Base-by-base conservation (phyloP, 176 grass and related monocot genomes). In the Leersia perrieri region DNA sequence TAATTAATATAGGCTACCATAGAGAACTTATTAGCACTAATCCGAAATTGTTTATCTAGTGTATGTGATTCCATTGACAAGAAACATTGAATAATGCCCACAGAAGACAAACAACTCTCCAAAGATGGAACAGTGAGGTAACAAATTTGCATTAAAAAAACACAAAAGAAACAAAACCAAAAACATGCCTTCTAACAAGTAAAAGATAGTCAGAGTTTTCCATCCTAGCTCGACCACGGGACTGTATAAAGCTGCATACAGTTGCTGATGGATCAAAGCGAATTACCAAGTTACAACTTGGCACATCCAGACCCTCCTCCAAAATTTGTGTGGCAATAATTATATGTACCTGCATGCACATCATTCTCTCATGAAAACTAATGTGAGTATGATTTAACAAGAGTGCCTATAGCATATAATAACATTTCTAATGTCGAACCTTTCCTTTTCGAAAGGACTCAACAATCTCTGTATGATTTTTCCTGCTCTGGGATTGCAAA, bases 261-360 rank as follows among this genome's bases (percentile, higher is more conserved):
- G 90, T 93, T 66, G 26, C 63, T 60, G 90, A 62, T 45, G 22
- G 90, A 91, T 97, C 94, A 88, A 97, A 97, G 13, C 94, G 82
- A 26, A 97, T 72, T 53, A 97, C 84, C 78, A 97, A 74, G 79
- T 97, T 93, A 86, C 94, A 97, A 66, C 73, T 89, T 55, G 83
- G 94, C 76, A 97, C 94, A 89, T 97, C 91, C 31, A 97, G 68
- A 9, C 90, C 94, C 82, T 97, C 94, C 80, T 97, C 94, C 60
- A 97, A 82, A 63, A 97, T 84, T 83, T 76, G 81, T 32, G 94
- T 97, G 28, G 94, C 83, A 60, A 97, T 51, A 85, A 97, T 97
- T 45, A 97, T 67, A 74, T 93, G 87, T 27, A 97, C 94, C 94
- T 97, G 77, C 66, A 93, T 15, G 3, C 71, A 85, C 28, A 86